Conservation (phyloP, 306 rosid species). For the Fagus sylvatica region DNA sequence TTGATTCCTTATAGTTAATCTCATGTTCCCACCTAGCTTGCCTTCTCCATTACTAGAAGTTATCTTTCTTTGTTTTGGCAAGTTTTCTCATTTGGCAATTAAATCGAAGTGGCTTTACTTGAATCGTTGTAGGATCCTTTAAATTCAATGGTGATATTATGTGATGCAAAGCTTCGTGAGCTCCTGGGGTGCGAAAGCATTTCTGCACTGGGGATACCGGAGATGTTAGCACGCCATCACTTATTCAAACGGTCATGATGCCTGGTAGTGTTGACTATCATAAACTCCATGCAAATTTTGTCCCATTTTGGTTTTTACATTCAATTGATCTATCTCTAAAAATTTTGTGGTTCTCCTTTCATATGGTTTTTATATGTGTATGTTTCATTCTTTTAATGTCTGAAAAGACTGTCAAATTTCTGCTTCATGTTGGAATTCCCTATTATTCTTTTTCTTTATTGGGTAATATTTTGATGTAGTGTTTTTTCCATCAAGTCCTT, state of each 20-base stretch:
- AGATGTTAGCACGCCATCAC: slow-evolving; percentile 65
- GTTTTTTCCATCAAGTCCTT: background rate
- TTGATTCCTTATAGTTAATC: background rate
- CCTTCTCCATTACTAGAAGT: slow-evolving; percentile 8
- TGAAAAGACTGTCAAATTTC: background rate
- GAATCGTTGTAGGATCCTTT: slow-evolving; percentile 58
- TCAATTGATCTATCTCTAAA: background rate
- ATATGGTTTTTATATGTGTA: background rate
- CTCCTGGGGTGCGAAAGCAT: slow-evolving; percentile 78
- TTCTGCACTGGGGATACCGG: slow-evolving; percentile 65
- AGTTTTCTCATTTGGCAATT: background rate
- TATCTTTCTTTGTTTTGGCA: slow-evolving; percentile 3
- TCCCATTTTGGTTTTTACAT: background rate
- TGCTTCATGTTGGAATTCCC: background rate
- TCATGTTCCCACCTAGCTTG: background rate
- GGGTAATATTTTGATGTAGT: background rate
- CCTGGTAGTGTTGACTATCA: slow-evolving; percentile 40
- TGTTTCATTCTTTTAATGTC: background rate
- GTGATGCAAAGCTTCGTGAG: slow-evolving; percentile 71
- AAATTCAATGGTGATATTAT: slow-evolving; percentile 64
- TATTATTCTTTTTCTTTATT: background rate
- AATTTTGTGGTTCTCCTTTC: background rate
- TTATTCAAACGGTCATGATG: slow-evolving; percentile 45
- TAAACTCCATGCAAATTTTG: background rate
- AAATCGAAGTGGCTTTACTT: slow-evolving; percentile 8